Evolutionary conservation across 2,329 filamentous ascomycete species (phyloP).

Genomic region (Teratosphaeria nubilosa): DNA sequence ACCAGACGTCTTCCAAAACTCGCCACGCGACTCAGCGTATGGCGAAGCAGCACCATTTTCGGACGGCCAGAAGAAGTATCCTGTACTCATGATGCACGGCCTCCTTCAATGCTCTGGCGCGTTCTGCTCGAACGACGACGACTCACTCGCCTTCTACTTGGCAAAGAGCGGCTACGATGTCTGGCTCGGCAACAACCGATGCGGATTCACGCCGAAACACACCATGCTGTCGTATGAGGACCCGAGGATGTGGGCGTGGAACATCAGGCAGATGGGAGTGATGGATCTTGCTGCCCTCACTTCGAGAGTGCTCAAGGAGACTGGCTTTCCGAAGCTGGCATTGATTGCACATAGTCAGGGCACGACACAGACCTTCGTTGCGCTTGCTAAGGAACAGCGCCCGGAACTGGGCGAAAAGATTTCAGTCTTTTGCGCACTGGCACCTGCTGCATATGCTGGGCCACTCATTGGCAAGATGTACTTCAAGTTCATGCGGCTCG

Average conservation of each 20-base stretch:
- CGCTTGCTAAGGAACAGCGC: conserved; percentile 78
- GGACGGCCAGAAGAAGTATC: conserved; percentile 51
- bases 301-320: conserved; percentile 69
- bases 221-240: conserved; percentile 59
- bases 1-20: conserved; percentile 49
- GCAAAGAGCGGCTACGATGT: conserved; percentile 90
- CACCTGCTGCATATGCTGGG: conserved; percentile 82
- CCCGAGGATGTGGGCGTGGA: conserved; percentile 94
- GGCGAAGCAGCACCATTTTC: conserved; percentile 28
- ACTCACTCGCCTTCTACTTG: conserved; percentile 82
- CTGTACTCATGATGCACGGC: conserved; percentile 78
- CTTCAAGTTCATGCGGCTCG: conserved; percentile 81
- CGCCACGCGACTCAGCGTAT: conserved; percentile 11
- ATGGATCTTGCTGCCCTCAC: conserved; percentile 76
- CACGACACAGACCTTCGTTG: conserved; percentile 78
- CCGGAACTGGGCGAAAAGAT: conserved; percentile 74
- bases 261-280: conserved; percentile 86
- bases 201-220: conserved; percentile 73
- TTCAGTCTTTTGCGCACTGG: conserved; percentile 81
- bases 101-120: conserved; percentile 79
- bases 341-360: conserved; percentile 85
- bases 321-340: conserved; percentile 71
- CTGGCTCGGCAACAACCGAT: conserved; percentile 90
- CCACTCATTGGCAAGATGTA: conserved; percentile 77
- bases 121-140: conserved; percentile 83